These are phyloP conservation scores for Vigna reflexopilosa DNA, from an alignment of 306 rosid genomes.

Conservation along the genomic window DNA sequence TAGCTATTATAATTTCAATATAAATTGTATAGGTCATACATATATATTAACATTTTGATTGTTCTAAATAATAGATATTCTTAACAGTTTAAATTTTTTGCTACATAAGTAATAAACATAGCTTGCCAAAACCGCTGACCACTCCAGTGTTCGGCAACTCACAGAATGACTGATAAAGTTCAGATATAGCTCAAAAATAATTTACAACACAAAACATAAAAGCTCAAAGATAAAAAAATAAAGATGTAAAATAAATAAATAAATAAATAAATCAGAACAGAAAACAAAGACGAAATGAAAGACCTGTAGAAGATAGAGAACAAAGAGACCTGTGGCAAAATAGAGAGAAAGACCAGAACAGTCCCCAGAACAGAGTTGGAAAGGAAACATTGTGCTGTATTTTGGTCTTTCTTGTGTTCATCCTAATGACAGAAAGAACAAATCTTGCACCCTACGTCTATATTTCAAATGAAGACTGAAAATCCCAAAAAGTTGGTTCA, in stretches of 20 bases:
- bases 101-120: neutral
- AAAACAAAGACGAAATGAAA: neutral
- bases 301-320: neutral
- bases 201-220: neutral
- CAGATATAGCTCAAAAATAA: neutral
- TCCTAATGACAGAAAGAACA: neutral
- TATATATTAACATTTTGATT: neutral
- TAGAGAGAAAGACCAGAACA: neutral
- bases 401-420: slow-evolving; percentile 8
- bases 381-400: neutral
- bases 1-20: slow-evolving; percentile 13
- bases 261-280: neutral
- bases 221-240: neutral
- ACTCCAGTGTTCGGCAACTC: neutral
- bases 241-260: neutral
- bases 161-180: neutral
- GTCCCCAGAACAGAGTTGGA: neutral
- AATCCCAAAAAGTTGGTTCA: neutral
- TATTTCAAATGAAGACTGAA: neutral
- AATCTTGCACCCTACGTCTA: neutral
- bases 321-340: neutral
- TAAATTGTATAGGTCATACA: neutral
- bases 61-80: neutral
- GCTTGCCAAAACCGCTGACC: neutral
- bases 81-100: neutral